Percentiles rank a stretch among this genome's conserved stretches.
Conservation (phyloP, 805 yeast species). For the Groenewaldozyma tartarivorans region DNA sequence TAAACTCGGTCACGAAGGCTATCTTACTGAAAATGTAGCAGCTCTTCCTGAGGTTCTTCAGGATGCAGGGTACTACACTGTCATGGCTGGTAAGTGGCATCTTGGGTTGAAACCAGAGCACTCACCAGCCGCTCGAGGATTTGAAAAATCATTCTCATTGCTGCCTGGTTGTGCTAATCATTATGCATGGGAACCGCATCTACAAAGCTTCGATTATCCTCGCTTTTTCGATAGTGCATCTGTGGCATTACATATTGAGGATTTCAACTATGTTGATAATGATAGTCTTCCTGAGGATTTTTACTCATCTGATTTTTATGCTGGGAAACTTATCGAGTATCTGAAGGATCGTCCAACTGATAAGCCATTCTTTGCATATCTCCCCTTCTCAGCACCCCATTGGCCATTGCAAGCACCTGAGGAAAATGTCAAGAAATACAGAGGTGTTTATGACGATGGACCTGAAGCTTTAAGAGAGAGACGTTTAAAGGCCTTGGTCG, state of each 20-base stretch:
- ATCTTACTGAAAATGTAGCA: constrained; percentile 41
- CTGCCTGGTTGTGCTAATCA: constrained; percentile 51
- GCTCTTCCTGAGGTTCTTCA: constrained; percentile 43
- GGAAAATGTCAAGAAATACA: constrained; percentile 38
- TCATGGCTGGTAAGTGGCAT: constrained; percentile 55
- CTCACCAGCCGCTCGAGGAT: constrained; percentile 43
- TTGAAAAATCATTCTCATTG: constrained; percentile 40
- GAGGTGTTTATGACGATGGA: constrained; percentile 40
- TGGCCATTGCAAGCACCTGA: constrained; percentile 59
- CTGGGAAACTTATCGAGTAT: constrained; percentile 35
- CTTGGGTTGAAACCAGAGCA: constrained; percentile 39
- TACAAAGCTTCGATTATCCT: constrained; percentile 5
- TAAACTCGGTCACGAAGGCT: constrained; percentile 49
- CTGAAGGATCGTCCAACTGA: constrained; percentile 17
- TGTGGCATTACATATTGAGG: constrained; percentile 30
- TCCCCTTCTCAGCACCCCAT: constrained; percentile 57
- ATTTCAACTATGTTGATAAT: constrained; percentile 26
- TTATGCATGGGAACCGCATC: constrained; percentile 34
- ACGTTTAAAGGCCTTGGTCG: constrained; percentile 33
- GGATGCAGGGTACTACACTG: constrained; percentile 41
- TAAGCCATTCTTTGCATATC: constrained; percentile 41
- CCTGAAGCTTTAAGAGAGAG: constrained; percentile 35
- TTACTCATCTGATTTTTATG: constrained; percentile 37
- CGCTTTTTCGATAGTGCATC: constrained; percentile 10
- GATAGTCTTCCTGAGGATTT: constrained; percentile 40